phyloP scores from a whole-genome alignment of 2,329 filamentous ascomycete genomes.

The Ophiocordyceps sinensis region DNA sequence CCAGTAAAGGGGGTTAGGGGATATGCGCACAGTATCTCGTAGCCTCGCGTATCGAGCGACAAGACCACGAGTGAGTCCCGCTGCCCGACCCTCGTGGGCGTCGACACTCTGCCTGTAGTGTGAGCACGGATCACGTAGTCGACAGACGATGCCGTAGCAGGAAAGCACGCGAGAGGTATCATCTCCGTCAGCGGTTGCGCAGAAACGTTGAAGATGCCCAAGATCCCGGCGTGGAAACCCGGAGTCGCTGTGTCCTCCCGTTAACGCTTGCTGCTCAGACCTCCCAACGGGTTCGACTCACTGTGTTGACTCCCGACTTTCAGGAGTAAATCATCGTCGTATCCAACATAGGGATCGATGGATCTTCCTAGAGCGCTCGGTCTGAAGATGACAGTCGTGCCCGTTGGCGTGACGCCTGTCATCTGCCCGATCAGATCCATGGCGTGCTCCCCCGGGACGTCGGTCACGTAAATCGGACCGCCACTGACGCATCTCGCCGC shows the following conservation, averaged over 20 bases:
- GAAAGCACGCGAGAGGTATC: slow-evolving; percentile 56
- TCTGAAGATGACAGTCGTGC: slow-evolving; percentile 66
- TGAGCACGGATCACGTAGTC: slow-evolving; percentile 65
- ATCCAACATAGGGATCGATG: slow-evolving; percentile 59
- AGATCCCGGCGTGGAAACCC: slow-evolving; percentile 56
- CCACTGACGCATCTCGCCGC: slow-evolving; percentile 82
- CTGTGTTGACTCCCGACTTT: slow-evolving; percentile 72
- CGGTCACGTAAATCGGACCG: slow-evolving; percentile 89
- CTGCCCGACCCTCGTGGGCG: slow-evolving; percentile 28
- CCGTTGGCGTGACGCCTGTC: slow-evolving; percentile 57
- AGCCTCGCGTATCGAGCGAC: slow-evolving; percentile 49
- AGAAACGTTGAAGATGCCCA: slow-evolving; percentile 76
- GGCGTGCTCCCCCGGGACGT: slow-evolving; percentile 72
- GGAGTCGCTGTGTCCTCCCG: slow-evolving; percentile 22
- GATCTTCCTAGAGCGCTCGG: slow-evolving; percentile 62
- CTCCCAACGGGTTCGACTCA: slow-evolving; percentile 7
- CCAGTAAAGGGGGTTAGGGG: slow-evolving; percentile 45
- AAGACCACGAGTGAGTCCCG: slow-evolving; percentile 41
- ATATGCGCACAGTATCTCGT: slow-evolving; percentile 70
- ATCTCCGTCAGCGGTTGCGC: slow-evolving; percentile 49
- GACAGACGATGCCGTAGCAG: slow-evolving; percentile 43
- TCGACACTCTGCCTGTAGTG: slow-evolving; percentile 46
- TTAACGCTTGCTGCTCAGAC: neutral
- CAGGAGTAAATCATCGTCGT: slow-evolving; percentile 57
- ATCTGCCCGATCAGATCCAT: slow-evolving; percentile 64